Evolutionary conservation across 306 rosid species (phyloP).

Genomic region (Glycine latifolia): DNA sequence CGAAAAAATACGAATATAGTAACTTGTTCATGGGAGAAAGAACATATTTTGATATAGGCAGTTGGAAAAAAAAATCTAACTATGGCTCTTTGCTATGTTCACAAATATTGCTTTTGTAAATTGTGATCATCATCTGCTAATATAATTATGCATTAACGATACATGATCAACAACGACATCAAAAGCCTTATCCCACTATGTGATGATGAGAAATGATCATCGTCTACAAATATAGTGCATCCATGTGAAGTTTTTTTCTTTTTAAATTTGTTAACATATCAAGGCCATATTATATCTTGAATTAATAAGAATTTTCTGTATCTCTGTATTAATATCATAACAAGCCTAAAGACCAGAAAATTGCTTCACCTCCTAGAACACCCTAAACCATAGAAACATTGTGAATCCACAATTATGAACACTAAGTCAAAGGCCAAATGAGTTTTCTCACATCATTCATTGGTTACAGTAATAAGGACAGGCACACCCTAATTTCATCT

Average conservation of each 20-base stretch:
- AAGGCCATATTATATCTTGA: too few species aligned
- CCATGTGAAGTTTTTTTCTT: not conserved
- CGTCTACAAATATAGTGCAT: not conserved
- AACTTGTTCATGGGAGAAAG: not conserved
- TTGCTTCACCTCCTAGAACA: constrained; percentile 1
- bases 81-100: not conserved
- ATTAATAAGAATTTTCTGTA: too few species aligned
- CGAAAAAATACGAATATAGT: not conserved
- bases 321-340: not conserved
- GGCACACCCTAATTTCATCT: constrained; percentile 19
- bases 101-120: not conserved
- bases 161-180: not conserved
- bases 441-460: constrained; percentile 15
- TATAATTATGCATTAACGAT: too few species aligned
- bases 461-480: constrained; percentile 13
- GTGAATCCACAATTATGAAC: constrained; percentile 23
- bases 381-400: too few species aligned
- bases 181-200: too few species aligned
- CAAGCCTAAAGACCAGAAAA: constrained; percentile 24
- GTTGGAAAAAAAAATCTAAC: not conserved
- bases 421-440: not conserved
- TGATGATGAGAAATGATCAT: not conserved
- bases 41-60: not conserved
- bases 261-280: too few species aligned
- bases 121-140: too few species aligned